Percentiles rank a stretch among this genome's conserved stretches.
phyloP scores from a whole-genome alignment of 2,329 filamentous ascomycete species.

The Pyricularia sp. region DNA sequence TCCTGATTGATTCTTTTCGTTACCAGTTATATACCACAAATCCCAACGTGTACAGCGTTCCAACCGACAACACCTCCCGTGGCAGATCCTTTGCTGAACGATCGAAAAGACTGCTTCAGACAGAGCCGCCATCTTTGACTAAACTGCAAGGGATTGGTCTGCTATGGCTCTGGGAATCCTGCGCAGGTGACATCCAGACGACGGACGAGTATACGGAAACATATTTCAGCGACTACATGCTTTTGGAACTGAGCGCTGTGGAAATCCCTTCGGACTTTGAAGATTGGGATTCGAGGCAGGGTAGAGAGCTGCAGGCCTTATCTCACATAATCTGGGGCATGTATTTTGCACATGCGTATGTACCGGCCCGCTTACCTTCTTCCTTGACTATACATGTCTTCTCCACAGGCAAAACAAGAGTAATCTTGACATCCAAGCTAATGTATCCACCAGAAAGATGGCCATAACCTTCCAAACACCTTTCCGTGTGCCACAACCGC shows the following conservation, averaged over 20 bases:
- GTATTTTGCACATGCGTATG: constrained; percentile 15
- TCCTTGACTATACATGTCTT: neutral
- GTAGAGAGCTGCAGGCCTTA: constrained; percentile 7
- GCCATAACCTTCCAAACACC: neutral
- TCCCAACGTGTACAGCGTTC: neutral
- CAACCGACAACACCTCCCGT: neutral
- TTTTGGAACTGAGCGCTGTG: neutral
- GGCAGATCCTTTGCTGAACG: constrained; percentile 2
- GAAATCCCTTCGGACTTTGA: neutral
- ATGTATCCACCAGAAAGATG: neutral
- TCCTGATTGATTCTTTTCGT: neutral
- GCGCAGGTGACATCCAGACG: constrained; percentile 7
- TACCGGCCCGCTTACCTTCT: neutral
- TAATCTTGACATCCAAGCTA: neutral
- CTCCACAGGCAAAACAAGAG: neutral
- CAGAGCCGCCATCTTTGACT: constrained; percentile 7
- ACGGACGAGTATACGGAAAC: constrained; percentile 1
- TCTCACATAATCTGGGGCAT: constrained; percentile 14
- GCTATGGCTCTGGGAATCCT: constrained; percentile 12
- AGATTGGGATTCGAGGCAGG: neutral
- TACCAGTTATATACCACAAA: constrained; percentile 4
- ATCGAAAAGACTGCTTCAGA: constrained; percentile 7
- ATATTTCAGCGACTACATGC: neutral
- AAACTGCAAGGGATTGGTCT: constrained; percentile 12
- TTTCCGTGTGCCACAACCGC: neutral